Base-by-base conservation (phyloP, 2,329 filamentous ascomycete genomes). In the Sporothrix dimorphospora region DNA sequence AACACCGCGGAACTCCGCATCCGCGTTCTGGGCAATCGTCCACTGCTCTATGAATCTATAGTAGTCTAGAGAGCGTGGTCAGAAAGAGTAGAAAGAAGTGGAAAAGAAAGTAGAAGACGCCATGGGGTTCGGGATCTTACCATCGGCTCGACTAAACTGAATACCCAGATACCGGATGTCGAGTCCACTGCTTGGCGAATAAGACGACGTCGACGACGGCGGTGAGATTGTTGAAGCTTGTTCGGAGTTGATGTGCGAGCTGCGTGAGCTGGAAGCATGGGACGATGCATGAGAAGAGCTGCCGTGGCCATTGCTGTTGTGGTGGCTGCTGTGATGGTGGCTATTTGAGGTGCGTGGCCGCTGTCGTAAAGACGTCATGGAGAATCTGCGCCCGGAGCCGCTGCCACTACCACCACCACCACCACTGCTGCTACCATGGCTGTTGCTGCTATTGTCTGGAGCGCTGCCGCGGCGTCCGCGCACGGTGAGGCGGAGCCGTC, bases 151-250 rank as follows among this genome's bases (percentile, higher is more conserved):
- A 55, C 82, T 85, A 74, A 87, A 87, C 70, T 86, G 85, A 57
- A 87, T 82, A 6, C 83, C 83, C 38, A 87, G 79, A 76, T 86
- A 84, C 66, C 83, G 81, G 66, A 87, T 84, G 72, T 85, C 83
- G 19, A 83, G 75, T 3, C 78, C 74, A 53, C 72, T 77, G 14
- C 73, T 75, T 34, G 76, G 70, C 34, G 76, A 75, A 24, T 74
- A 73, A 6, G 76, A 75, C 2, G 75, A 70, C 9, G 40, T 27
- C 3, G 73, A 72, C 0, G 73, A 70, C 14, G 66, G 42, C 8
- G 73, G 72, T 6, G 70, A 72, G 6, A 51, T 49, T 16, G 45
- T 40, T 2, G 73, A 70, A 3, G 70, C 47, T 6, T 72, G 72
- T 42, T 76, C 67, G 34, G 74, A 69, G 69, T 74, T 71, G 3